Conservation (phyloP, 1,284 basidiomycete genomes). For the Ceratorhiza oryzae-sativae region DNA sequence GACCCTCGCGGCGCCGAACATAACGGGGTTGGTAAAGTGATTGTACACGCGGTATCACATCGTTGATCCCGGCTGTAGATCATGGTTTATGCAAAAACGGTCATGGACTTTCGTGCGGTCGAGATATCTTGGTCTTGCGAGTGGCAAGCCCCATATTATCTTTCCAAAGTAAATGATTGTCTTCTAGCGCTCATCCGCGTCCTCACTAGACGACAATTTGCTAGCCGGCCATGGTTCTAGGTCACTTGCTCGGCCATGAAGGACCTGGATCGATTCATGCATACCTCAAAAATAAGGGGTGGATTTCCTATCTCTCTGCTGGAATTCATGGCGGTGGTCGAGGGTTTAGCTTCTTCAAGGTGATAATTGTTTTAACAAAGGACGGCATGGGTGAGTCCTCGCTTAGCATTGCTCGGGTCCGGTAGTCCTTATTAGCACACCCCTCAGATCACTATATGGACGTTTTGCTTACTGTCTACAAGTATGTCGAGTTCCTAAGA, state of each 20-base stretch:
- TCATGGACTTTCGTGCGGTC: conserved; percentile 88
- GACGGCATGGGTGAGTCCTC: conserved; percentile 79
- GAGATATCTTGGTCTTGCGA: conserved; percentile 90
- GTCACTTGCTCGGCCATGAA: conserved; percentile 95
- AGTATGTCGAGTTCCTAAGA: conserved; percentile 86
- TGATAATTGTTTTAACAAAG: conserved; percentile 81
- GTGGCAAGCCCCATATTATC: conserved; percentile 82
- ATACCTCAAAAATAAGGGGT: conserved; percentile 90
- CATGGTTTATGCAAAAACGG: conserved; percentile 85
- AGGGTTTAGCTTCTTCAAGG: conserved; percentile 91
- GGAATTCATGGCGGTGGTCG: conserved; percentile 76
- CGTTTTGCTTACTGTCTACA: conserved; percentile 78
- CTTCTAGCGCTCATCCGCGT: background rate
- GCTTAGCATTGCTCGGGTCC: background rate
- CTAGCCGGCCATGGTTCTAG: conserved; percentile 77
- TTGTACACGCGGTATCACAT: background rate
- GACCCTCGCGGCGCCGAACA: conserved; percentile 79
- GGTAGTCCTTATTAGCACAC: conserved; percentile 5
- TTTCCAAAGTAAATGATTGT: conserved; percentile 61
- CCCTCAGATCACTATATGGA: conserved; percentile 75
- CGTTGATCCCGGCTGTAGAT: conserved; percentile 58
- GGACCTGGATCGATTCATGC: conserved; percentile 93
- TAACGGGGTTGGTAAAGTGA: conserved; percentile 67
- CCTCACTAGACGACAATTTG: conserved; percentile 1
- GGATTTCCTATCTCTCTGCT: conserved; percentile 80